Evolutionary conservation across 148 eudicot genomes (phyloP), one percentile per base, ranked within the genome.

Genomic region (Rhododendron ovatum): DNA sequence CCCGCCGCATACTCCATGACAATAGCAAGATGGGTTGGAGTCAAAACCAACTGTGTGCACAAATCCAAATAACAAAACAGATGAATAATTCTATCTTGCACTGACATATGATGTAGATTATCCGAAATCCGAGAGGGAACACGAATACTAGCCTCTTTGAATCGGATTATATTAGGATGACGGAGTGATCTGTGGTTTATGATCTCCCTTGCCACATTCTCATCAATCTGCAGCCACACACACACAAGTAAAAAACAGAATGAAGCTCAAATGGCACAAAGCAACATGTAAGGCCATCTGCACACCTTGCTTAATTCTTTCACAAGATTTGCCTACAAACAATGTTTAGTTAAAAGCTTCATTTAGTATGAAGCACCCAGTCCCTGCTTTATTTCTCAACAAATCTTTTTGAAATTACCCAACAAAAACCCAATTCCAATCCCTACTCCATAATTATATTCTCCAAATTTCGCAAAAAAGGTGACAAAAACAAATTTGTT

Each of bases 1-100:
- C 96, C 98, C 0, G 98, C 96, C 8, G 96, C 96, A 89, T 95
- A 95, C 87, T 95, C 98, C 98, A 95, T 95, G 41, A 95, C 95
- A 79, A 95, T 95, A 55, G 94, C 96, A 37, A 95, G 92, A 87
- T 95, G 98, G n/a, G 98, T 91, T 10, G 95, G 98, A 4, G 98
- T 95, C 91, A 95, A 83, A 65, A 95, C 86, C 83, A 95, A 91
- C 98, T 95, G 86, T 26, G 85, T 14, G 57, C 30, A 83, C 15
- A 47, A 84, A 63, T 33, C 41, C 53, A 69, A 84, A 81, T 82
- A 37, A 28, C 75, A 26, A 45, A 30, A 69, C 75, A 69, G 75
- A 69, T 3, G 15, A 69, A 15, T 11, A 41, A 47, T 39, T 61
- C 18, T 15, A 51, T 24, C 26, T 33, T 18, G 75, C 37, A 53